Base-by-base conservation (phyloP, 75 land plant genomes). In the Larix kaempferi region DNA sequence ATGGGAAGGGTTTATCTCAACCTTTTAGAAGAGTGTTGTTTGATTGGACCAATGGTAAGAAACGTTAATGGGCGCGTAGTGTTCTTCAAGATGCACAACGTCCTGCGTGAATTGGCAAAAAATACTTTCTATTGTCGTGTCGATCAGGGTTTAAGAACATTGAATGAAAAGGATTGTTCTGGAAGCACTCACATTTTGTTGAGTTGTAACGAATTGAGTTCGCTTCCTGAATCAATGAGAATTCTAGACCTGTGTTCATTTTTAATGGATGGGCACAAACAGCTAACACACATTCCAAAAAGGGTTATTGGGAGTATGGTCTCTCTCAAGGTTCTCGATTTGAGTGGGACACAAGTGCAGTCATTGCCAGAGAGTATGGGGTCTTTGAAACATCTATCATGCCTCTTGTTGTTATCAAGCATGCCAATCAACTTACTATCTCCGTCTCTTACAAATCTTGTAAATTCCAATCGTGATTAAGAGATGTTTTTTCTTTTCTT, bases 81-180 rank as follows among this genome's bases (percentile, higher is more conserved):
- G 2, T 33, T 35, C 44, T 66, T 37, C 37, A 44, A 22, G 13
- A 61, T 76, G 39, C 74, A 76, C 74, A 73, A 29, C 62, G 73
- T 63, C 2, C 74, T 76, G 5, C 78, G 56, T 15, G 78, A 76
- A 4, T 37, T 76, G 15, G 78, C 44, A 57, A 54, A 59, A 33
- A 21, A 66, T 8, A 19, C 33, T 66, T 66, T 37, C 44, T 19
- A 16, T 29, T 66, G 17, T 17, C 39, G 71, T 16, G 44, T n/a
- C 0, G 71, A 41, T 41, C 33, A 21, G 37, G n/a, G 37, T 41
- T 16, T 26, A 4, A 33, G 14, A 17, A 19, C 37, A 3, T 37
- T 66, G 19, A 37, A 21, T 17, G 49, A 3, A 4, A 33, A 66
- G 5, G 35, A 66, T 0, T 66, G 71, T 37, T 7, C 37, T 37